Evolutionary conservation across 192 early-diverging fungal species (phyloP).

Genomic region (Gaertneriomyces semiglobifer): DNA sequence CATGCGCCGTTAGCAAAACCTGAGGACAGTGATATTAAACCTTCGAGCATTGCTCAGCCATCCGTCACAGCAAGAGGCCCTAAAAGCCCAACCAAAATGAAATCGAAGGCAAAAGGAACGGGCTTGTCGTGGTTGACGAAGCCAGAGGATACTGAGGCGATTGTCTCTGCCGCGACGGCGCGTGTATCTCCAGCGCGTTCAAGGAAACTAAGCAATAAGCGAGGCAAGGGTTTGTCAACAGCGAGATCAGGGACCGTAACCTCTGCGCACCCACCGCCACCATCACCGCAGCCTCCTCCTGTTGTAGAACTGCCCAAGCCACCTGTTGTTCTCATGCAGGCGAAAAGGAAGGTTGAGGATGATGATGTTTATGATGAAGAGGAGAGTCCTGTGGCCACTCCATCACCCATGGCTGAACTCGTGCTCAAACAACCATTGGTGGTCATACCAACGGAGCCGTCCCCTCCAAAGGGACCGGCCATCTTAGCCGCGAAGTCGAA

Average conservation of each 20-base stretch:
- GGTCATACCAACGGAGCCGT: neutral
- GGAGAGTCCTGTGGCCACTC: neutral
- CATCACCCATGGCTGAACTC: neutral
- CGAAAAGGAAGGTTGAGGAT: constrained; percentile 5
- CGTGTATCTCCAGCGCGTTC: neutral
- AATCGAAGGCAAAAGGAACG: neutral
- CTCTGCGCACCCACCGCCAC: neutral
- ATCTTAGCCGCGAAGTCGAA: neutral
- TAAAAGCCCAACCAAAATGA: too few species aligned
- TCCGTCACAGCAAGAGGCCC: too few species aligned
- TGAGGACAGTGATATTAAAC: too few species aligned
- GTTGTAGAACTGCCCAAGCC: constrained; percentile 5
- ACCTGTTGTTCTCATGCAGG: constrained; percentile 4
- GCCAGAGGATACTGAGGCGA: neutral
- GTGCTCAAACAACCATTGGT: neutral
- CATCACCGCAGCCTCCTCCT: neutral
- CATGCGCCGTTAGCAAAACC: too few species aligned
- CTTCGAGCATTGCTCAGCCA: too few species aligned
- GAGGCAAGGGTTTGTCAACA: neutral
- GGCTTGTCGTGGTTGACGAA: neutral
- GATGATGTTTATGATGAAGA: constrained; percentile 15
- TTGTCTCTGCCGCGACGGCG: neutral
- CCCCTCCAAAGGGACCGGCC: neutral
- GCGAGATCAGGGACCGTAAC: neutral
- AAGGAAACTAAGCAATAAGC: neutral